A percentile compares a stretch with the other conserved stretches of the same genome.
Evolutionary conservation across 441 rosid species (phyloP).

Genomic region (Corymbia calophylla): DNA sequence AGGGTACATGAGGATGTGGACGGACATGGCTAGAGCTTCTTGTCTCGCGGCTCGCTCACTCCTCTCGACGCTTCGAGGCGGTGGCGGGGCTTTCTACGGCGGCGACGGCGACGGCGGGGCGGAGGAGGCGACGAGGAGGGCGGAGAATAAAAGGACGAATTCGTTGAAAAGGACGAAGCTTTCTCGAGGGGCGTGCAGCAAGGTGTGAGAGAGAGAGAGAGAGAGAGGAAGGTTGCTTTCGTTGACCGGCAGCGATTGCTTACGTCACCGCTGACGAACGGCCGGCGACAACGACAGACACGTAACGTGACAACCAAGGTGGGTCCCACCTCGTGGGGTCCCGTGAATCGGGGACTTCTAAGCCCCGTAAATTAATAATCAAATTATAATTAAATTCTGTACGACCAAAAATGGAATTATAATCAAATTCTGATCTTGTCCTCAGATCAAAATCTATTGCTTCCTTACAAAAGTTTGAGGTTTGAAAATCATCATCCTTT

Average conservation of each 20-base stretch:
- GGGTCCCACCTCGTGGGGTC: background rate
- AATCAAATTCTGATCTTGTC: background rate
- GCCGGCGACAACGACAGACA: background rate
- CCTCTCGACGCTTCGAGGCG: background rate
- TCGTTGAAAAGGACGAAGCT: background rate
- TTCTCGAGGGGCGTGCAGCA: background rate
- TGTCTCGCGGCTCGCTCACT: background rate
- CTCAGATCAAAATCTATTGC: background rate
- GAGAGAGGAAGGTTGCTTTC: background rate
- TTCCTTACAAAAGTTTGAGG: background rate
- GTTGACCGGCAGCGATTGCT: background rate
- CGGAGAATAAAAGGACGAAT: background rate
- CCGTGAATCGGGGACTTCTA: background rate
- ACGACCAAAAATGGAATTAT: no score
- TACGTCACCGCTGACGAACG: background rate
- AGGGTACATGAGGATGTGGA: constrained; percentile 45
- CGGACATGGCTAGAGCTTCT: background rate
- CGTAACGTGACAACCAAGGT: background rate
- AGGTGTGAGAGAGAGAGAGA: background rate
- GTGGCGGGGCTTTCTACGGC: background rate
- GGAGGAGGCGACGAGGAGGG: background rate
- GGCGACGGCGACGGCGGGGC: background rate
- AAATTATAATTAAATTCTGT: background rate
- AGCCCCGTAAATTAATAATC: no score
- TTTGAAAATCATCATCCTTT: background rate